Evolutionary conservation across 2,329 filamentous ascomycete genomes (phyloP).

Genomic region (Alternaria consortialis): DNA sequence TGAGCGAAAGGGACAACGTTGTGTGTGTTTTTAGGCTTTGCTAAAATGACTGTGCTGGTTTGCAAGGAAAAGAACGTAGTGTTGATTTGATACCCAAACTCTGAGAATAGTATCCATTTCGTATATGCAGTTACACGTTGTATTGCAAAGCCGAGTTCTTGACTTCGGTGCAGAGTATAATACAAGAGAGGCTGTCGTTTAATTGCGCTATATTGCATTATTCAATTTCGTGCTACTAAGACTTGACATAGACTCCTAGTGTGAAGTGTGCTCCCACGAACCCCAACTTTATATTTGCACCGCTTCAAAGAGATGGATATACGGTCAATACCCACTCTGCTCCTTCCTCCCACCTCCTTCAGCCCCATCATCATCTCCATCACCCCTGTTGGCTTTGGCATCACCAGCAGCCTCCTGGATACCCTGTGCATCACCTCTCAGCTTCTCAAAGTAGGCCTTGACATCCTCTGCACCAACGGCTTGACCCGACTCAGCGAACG

Average conservation of each 20-base stretch:
- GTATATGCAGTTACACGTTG: background rate
- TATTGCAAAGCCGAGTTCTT: background rate
- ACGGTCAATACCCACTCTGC: slow-evolving; percentile 51
- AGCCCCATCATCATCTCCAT: slow-evolving; percentile 31
- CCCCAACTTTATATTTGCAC: background rate
- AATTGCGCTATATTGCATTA: background rate
- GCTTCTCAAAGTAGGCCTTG: slow-evolving; percentile 93
- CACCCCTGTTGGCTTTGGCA: slow-evolving; percentile 39
- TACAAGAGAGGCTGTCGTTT: background rate
- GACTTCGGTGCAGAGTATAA: background rate
- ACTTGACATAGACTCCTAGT: background rate
- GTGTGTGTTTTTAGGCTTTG: background rate
- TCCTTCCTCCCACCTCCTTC: slow-evolving; percentile 46
- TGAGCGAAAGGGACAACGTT: background rate
- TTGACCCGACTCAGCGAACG: slow-evolving; percentile 90
- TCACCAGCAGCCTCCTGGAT: slow-evolving; percentile 58
- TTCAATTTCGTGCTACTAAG: background rate
- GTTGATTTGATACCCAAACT: slow-evolving; percentile 11
- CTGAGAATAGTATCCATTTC: background rate
- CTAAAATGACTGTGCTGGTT: background rate
- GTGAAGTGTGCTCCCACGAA: background rate
- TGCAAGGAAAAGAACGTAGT: background rate
- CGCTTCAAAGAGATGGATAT: background rate
- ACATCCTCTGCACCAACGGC: slow-evolving; percentile 94
- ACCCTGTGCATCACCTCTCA: slow-evolving; percentile 84